These are phyloP conservation scores for Saturnispora hagleri DNA, from an alignment of 805 yeast genomes.

Conservation along the genomic window DNA sequence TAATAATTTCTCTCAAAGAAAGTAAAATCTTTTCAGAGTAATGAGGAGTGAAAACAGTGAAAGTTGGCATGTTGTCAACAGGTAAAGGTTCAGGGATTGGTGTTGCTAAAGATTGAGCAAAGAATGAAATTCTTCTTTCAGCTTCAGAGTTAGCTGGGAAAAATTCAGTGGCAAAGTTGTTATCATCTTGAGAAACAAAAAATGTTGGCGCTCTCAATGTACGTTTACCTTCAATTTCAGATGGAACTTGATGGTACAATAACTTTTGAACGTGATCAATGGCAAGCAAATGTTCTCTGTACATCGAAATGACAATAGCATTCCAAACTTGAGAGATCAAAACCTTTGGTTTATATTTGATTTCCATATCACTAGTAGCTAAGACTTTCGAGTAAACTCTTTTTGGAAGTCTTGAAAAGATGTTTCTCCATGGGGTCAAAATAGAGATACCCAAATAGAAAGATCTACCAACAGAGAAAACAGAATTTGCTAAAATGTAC, in stretches of 20 bases:
- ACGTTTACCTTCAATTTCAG: conserved; percentile 96
- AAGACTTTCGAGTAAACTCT: conserved; percentile 96
- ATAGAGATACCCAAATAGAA: conserved; percentile 98
- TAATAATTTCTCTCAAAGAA: conserved; percentile 90
- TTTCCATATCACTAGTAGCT: conserved; percentile 98
- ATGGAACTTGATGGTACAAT: conserved; percentile 96
- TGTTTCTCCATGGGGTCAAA: conserved; percentile 99
- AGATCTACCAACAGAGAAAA: conserved; percentile 94
- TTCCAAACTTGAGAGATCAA: conserved; percentile 98
- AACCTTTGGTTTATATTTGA: conserved; percentile 97
- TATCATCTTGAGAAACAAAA: conserved; percentile 96
- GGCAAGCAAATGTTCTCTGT: conserved; percentile 96
- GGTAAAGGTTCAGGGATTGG: conserved; percentile 99
- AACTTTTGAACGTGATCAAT: conserved; percentile 97
- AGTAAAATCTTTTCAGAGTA: conserved; percentile 89
- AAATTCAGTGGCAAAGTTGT: conserved; percentile 88
- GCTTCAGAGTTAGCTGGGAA: conserved; percentile 98
- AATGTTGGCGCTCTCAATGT: conserved; percentile 98
- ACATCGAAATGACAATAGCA: conserved; percentile 97
- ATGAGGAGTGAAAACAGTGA: conserved; percentile 94
- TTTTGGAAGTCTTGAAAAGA: conserved; percentile 95
- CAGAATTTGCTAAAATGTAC: conserved; percentile 93
- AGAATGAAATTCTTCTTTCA: conserved; percentile 98
- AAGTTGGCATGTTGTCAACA: conserved; percentile 99
- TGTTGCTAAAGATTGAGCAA: conserved; percentile 97